Evolutionary conservation across 2,329 filamentous ascomycete species (phyloP), one percentile per base, ranked within the genome.

Genomic region (Diplodia mutila): DNA sequence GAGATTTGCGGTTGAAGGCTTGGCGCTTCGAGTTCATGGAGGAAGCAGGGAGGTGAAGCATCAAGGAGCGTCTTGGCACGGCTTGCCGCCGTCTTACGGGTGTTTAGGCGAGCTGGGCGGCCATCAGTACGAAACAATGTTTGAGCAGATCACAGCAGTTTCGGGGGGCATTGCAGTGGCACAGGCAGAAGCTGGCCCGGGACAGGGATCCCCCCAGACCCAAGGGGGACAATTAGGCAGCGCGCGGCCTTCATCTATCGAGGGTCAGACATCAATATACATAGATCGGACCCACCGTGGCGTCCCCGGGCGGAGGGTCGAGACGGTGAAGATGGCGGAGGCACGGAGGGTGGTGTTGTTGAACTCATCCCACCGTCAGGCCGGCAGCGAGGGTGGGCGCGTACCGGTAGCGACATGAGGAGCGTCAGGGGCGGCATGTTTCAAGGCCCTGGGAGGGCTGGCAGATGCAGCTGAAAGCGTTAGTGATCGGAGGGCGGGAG

Each of bases 121-220:
- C 54, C 65, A 67, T 67, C 55, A 61, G 65, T n/a, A 48, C 55
- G 65, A 67, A 67, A 67, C 65, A 61, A 32, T 23, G 39, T 52
- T 53, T 42, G 32, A 11, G 49, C 34, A 27, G 42, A 63, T 48
- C 42, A 7, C 27, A 32, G 42, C 14, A 4, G 12, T 37, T 21
- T 9, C 11, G 8, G 42, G 11, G 32, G 7, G 59, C 59, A 25
- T 51, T 37, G 59, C 23, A 18, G 59, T 18, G 59, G 59, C 59
- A 51, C 59, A 63, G 59, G 5, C 59, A 51, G 59, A 5, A n/a
- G 18, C 59, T 51, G 42, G 46, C n/a, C 59, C 42, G 42, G 18
- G 25, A 8, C 42, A 32, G 29, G 57, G 34, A 18, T 48, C 46
- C 25, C 12, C n/a, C 57, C 27, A 37, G 16, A 4, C n/a, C 59